phyloP scores from a whole-genome alignment of 1,284 basidiomycete genomes.

The Cutaneotrichosporon spelunceum region DNA sequence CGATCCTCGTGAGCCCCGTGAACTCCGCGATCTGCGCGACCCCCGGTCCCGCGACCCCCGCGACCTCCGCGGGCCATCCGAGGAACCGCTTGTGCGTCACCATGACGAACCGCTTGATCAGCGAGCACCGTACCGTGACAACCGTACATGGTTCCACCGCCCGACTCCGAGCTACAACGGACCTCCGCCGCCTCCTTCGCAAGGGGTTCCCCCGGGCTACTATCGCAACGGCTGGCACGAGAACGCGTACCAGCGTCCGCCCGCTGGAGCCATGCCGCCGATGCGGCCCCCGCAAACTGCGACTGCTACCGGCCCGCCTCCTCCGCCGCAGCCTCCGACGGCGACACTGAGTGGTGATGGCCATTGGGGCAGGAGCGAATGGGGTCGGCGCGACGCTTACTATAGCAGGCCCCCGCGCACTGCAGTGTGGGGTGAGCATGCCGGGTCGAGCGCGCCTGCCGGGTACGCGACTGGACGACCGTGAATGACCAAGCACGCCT shows the following conservation, averaged over 20 bases:
- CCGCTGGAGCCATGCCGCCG: neutral
- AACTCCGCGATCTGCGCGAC: conserved; percentile 5
- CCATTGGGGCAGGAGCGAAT: neutral
- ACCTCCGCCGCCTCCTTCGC: neutral
- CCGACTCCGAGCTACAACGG: neutral
- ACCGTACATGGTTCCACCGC: conserved; percentile 3
- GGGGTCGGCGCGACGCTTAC: neutral
- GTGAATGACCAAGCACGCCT: conserved; percentile 2
- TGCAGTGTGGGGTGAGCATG: neutral
- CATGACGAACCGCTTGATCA: conserved; percentile 1
- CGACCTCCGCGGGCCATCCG: neutral
- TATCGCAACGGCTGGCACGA: conserved; percentile 9
- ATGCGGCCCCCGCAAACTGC: conserved; percentile 4
- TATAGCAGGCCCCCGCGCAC: neutral
- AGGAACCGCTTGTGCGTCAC: neutral
- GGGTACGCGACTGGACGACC: neutral
- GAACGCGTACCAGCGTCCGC: conserved; percentile 2
- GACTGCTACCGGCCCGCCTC: conserved; percentile 3
- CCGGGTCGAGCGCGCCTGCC: conserved; percentile 3
- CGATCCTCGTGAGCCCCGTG: conserved; percentile 6
- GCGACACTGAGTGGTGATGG: conserved; percentile 1
- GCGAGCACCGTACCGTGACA: neutral
- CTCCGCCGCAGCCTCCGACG: conserved; percentile 7
- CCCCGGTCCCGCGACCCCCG: conserved; percentile 6
- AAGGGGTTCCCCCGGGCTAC: neutral